A percentile compares a stretch with the other conserved stretches of the same genome.
These are phyloP conservation scores for Epichloe baconii DNA, from an alignment of 2,329 filamentous ascomycete genomes.

Conservation along the genomic window DNA sequence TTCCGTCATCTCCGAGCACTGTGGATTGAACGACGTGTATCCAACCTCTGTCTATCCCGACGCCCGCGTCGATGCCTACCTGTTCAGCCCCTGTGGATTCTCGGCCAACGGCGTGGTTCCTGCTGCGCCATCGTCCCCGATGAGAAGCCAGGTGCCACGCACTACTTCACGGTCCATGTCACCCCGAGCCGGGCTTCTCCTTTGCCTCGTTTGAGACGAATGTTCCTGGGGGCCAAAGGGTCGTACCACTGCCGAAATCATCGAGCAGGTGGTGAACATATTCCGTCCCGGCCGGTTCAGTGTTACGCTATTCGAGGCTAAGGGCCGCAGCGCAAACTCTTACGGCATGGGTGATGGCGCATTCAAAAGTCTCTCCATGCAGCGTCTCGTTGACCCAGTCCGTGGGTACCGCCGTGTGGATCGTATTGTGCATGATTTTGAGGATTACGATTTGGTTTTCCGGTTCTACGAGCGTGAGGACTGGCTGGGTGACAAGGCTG, in stretches of 20 bases:
- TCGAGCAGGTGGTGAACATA: conserved; percentile 87
- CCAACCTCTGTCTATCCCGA: conserved; percentile 79
- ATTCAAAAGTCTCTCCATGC: conserved; percentile 22
- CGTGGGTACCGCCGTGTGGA: conserved; percentile 81
- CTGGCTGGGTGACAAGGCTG: conserved; percentile 44
- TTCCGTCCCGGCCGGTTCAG: conserved; percentile 98
- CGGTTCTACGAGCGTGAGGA: conserved; percentile 89
- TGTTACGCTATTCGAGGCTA: conserved; percentile 91
- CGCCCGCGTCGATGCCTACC: conserved; percentile 85
- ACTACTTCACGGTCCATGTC: conserved; percentile 98
- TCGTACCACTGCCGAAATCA: conserved; percentile 76
- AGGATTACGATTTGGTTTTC: conserved; percentile 95
- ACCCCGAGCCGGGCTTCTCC: conserved; percentile 91
- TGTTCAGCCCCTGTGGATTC: conserved; percentile 94
- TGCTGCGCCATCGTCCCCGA: conserved; percentile 39
- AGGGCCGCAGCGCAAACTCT: conserved; percentile 37
- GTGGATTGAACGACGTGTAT: conserved; percentile 82
- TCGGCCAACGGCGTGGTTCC: conserved; percentile 94
- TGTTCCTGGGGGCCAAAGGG: conserved; percentile 86
- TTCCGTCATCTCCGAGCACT: conserved; percentile 80
- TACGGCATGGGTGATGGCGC: conserved; percentile 29
- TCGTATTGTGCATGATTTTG: conserved; percentile 91
- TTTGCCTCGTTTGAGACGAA: conserved; percentile 99
- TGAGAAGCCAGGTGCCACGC: conserved; percentile 38
- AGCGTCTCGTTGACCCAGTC: conserved; percentile 59